phyloP scores from a whole-genome alignment of 164 flowering plant species.

The Piper longum region DNA sequence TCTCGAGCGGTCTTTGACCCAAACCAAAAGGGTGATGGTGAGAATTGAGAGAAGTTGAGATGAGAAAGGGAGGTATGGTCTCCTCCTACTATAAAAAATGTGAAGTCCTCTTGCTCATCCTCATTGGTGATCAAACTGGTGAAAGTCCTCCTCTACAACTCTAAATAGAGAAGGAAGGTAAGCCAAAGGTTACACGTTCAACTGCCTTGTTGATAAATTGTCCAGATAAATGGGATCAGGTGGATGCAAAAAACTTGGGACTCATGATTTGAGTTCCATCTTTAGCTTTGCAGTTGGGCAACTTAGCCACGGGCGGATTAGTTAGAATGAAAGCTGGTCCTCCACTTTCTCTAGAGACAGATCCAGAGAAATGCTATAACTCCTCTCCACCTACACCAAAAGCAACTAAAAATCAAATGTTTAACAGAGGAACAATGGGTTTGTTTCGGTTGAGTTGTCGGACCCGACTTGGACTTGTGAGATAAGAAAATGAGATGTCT shows the following conservation, averaged over 20 bases:
- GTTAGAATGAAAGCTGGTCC: not conserved
- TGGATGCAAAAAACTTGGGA: conserved; percentile 1
- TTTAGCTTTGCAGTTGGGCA: conserved; percentile 11
- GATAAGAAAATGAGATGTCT: not conserved
- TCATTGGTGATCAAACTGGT: not conserved
- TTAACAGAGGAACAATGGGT: not conserved
- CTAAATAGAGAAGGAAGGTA: too few species aligned
- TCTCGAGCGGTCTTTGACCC: conserved; percentile 7
- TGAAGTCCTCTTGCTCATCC: conserved; percentile 30
- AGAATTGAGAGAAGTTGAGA: conserved; percentile 12
- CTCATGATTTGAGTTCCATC: conserved; percentile 1
- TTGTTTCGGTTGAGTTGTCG: not conserved
- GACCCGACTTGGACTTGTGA: not conserved
- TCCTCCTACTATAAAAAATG: conserved; percentile 22
- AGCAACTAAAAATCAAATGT: not conserved
- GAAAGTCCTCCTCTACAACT: not conserved
- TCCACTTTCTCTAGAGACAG: not conserved
- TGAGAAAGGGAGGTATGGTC: conserved; percentile 4
- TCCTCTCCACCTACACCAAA: not conserved
- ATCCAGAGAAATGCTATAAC: not conserved
- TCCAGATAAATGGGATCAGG: not conserved
- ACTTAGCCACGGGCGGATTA: conserved; percentile 15
- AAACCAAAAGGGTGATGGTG: conserved; percentile 29
- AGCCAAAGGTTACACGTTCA: not conserved
- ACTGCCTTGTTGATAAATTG: not conserved